Evolutionary conservation across 257 asterid genomes (phyloP).

Genomic region (Marsdenia floribunda): DNA sequence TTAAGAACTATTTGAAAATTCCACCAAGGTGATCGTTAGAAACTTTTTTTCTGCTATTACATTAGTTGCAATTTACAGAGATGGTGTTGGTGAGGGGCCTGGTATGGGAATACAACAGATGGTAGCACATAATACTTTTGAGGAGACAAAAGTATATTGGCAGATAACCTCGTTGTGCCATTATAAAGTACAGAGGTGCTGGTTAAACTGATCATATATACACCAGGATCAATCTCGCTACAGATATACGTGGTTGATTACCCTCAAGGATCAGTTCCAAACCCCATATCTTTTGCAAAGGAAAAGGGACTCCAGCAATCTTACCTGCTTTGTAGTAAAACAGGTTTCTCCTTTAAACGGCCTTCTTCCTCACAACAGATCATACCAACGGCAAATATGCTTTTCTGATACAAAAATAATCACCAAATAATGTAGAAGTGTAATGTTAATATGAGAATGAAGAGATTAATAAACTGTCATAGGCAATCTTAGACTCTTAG

Average conservation of each 20-base stretch:
- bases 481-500: not conserved
- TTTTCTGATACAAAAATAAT: conserved; percentile 46
- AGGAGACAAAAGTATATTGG: not conserved
- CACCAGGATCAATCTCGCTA: not conserved
- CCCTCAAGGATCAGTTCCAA: no score
- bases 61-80: not conserved
- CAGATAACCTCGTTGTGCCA: not conserved
- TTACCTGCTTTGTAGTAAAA: conserved; percentile 92
- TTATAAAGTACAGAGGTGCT: not conserved
- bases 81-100: not conserved
- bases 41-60: not conserved
- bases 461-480: conserved; percentile 9
- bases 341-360: conserved; percentile 88
- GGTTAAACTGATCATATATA: not conserved
- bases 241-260: not conserved
- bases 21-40: not conserved
- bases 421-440: conserved; percentile 15
- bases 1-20: not conserved
- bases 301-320: not conserved
- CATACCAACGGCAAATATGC: conserved; percentile 92
- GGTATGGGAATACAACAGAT: not conserved
- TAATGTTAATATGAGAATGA: conserved; percentile 11
- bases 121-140: not conserved
- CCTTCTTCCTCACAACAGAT: conserved; percentile 98
- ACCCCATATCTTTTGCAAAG: not conserved